phyloP scores from a whole-genome alignment of 78 protist species.

The Planoprotostelium fungivorum region DNA sequence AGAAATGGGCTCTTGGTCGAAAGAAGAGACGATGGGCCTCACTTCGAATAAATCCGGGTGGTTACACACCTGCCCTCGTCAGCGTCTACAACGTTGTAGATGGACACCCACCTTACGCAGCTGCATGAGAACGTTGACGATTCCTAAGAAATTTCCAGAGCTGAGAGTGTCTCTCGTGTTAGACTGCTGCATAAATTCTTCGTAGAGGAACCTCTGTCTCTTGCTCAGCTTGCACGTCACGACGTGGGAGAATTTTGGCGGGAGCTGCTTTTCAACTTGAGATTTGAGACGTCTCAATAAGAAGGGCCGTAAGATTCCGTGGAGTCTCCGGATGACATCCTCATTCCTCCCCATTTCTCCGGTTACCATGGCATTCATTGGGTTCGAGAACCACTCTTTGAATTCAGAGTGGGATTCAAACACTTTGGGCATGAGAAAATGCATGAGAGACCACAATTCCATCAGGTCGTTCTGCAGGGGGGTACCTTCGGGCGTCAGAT shows the following conservation, averaged over 20 bases:
- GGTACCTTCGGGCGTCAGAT: conserved; percentile 83
- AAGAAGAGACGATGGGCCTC: conserved; percentile 74
- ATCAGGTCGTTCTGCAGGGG: conserved; percentile 94
- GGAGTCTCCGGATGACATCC: conserved; percentile 61
- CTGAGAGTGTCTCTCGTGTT: conserved; percentile 45
- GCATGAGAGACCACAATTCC: conserved; percentile 97
- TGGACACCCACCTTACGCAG: conserved; percentile 57
- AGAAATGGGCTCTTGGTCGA: conserved; percentile 19
- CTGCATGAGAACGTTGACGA: conserved; percentile 84
- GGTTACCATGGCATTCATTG: conserved; percentile 70
- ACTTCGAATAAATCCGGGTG: conserved; percentile 91
- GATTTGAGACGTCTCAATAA: conserved; percentile 90
- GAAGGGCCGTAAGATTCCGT: conserved; percentile 86
- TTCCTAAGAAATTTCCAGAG: conserved; percentile 51
- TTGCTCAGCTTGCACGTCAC: conserved; percentile 69
- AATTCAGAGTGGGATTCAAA: conserved; percentile 85
- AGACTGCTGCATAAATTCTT: conserved; percentile 78
- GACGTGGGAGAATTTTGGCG: conserved; percentile 73
- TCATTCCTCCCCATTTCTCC: conserved; percentile 40
- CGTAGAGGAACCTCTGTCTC: conserved; percentile 84
- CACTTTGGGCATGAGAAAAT: conserved; percentile 90
- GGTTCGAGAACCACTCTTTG: conserved; percentile 78
- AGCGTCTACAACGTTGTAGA: background rate
- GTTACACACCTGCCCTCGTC: conserved; percentile 72
- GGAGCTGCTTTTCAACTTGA: conserved; percentile 86